phyloP scores from a whole-genome alignment of 345 rosid species.

The Pelargonium nanum region DNA sequence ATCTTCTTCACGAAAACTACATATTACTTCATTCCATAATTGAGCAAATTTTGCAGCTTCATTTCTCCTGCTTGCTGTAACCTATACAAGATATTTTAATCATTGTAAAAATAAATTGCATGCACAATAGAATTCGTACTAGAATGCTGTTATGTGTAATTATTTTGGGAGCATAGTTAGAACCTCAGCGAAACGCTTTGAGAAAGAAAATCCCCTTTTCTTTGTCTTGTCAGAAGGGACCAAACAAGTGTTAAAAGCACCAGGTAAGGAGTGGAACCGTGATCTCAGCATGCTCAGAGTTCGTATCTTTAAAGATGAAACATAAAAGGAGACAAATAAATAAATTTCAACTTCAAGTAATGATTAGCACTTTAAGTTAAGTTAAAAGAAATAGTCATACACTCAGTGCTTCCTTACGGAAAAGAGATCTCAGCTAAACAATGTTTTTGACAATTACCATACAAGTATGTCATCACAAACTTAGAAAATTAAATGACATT shows the following conservation, averaged over 20 bases:
- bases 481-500: background rate
- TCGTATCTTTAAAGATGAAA: conserved; percentile 46
- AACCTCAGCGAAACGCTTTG: conserved; percentile 83
- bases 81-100: conserved; percentile 32
- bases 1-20: conserved; percentile 98
- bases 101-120: background rate
- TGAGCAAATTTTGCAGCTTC: conserved; percentile 99
- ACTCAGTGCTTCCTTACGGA: background rate
- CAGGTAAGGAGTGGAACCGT: conserved; percentile 88
- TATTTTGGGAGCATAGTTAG: background rate
- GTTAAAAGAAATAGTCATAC: background rate
- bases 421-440: background rate
- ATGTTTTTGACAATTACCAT: background rate
- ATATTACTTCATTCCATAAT: conserved; percentile 92
- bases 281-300: conserved; percentile 95
- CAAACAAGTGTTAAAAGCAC: conserved; percentile 76
- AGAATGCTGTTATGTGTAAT: too few relatives aligned
- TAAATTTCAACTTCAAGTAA: background rate
- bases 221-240: conserved; percentile 72
- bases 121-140: too few relatives aligned
- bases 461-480: background rate
- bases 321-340: background rate
- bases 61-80: conserved; percentile 76
- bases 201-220: conserved; percentile 79
- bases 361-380: background rate